Conservation (phyloP, 2,329 filamentous ascomycete species). For the Calonectria pauciramosa region DNA sequence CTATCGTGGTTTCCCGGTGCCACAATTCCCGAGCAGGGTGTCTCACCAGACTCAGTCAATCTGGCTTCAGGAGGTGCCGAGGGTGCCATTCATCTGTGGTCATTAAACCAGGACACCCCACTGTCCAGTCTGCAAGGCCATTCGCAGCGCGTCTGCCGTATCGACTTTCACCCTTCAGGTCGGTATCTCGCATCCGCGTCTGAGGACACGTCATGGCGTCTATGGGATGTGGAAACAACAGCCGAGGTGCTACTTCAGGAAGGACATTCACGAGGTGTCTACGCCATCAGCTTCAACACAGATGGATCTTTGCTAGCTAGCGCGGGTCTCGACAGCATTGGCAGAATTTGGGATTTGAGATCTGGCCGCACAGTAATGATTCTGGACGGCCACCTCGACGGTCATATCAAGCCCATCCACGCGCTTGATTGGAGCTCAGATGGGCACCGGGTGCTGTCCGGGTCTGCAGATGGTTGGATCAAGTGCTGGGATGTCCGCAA, state of each 20-base stretch:
- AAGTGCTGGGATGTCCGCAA: conserved; percentile 98
- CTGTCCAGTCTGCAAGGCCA: conserved; percentile 87
- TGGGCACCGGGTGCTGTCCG: conserved; percentile 91
- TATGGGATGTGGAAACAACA: conserved; percentile 93
- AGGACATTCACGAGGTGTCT: conserved; percentile 94
- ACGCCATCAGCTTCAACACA: conserved; percentile 87
- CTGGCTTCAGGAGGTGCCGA: conserved; percentile 93
- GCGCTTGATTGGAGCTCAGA: conserved; percentile 93
- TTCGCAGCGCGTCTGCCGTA: conserved; percentile 86
- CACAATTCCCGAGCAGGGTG: conserved; percentile 77
- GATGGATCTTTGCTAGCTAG: conserved; percentile 93
- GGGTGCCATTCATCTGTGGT: conserved; percentile 91
- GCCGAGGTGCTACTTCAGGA: conserved; percentile 91
- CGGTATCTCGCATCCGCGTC: conserved; percentile 92
- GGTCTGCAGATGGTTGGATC: conserved; percentile 93
- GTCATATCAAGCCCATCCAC: conserved; percentile 90
- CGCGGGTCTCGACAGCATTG: conserved; percentile 94
- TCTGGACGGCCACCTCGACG: conserved; percentile 86
- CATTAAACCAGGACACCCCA: conserved; percentile 86
- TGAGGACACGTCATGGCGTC: conserved; percentile 95
- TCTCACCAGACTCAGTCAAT: conserved; percentile 83
- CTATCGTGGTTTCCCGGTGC: conserved; percentile 91
- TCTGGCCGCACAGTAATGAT: conserved; percentile 97
- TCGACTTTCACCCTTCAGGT: conserved; percentile 95
- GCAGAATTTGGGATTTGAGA: conserved; percentile 93